Base-by-base conservation (phyloP, 108 stramenopile species). In the Bacterosira constricta region DNA sequence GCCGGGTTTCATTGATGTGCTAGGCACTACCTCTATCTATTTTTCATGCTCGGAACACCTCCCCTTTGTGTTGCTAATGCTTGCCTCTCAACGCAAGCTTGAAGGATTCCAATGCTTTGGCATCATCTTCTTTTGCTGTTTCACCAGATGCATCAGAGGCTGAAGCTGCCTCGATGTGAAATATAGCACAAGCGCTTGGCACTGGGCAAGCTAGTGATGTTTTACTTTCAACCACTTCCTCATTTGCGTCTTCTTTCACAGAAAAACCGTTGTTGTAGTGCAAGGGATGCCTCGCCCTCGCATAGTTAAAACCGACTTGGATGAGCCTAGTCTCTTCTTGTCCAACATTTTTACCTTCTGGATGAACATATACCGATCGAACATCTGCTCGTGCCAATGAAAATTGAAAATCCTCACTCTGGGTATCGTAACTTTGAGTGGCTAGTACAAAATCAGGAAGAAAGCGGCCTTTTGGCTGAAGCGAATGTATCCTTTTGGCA, bases 341-440 rank as follows among this genome's bases (percentile, higher is more conserved):
- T 9, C 34, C 55, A 27, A 56, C 29, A 20, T 20, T 8, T 17
- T 32, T 18, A 32, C 36, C 55, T 29, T 32, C 55, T 38, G 32
- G 55, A 8, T 38, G n/a, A 32, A 32, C 55, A 36, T 20, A 56
- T 20, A 56, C 36, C 32, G 55, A 32, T 32, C 32, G 55, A 38
- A 18, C 32, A 9, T 56, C 55, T 15, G 17, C 3, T 17, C 30
- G 25, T 12, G 55, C 2, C 34, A 56, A 34, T 20, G 55, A 0
- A 56, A 56, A 56, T n/a, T 56, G 55, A 56, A 56, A 56, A 56
- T 29, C 55, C 36, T 56, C 34, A 37, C 13, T 37, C 12, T 32
- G 15, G 34, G 36, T n/a, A 36, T 56, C 55, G 20, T 56, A 56
- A n/a, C 35, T 32, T 31, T 36, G 27, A 27, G 4, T 20, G 37